Conservation (phyloP, 345 rosid genomes). For the Luvunga scandens region DNA sequence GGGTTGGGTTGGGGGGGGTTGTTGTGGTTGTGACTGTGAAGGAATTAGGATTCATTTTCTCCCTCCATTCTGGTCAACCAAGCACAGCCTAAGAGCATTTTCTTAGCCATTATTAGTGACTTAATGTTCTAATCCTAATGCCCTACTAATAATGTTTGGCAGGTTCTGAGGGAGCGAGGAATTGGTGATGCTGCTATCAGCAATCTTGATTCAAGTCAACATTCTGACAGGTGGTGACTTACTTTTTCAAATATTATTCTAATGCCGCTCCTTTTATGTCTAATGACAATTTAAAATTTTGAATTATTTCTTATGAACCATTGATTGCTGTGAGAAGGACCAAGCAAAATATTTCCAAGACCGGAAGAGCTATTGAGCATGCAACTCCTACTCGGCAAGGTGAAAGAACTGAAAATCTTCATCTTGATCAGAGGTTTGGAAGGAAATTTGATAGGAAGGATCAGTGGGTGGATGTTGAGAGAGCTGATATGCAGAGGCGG, state of each 20-base stretch:
- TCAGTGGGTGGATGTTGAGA: slow-evolving; percentile 35
- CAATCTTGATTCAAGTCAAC: slow-evolving; percentile 40
- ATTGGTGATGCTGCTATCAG: slow-evolving; percentile 41
- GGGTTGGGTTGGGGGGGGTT: no score
- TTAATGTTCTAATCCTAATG: background rate
- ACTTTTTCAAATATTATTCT: background rate
- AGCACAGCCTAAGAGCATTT: background rate
- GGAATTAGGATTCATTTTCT: no score
- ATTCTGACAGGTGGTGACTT: slow-evolving; percentile 48
- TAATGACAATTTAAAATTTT: background rate
- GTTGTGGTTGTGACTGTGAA: no score
- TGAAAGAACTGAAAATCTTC: slow-evolving; percentile 39
- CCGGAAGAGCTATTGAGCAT: slow-evolving; percentile 46
- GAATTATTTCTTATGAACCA: background rate
- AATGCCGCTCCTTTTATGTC: background rate
- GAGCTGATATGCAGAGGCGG: slow-evolving; percentile 52
- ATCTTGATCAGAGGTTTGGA: slow-evolving; percentile 43
- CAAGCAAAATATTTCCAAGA: slow-evolving; percentile 34
- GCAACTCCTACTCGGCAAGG: slow-evolving; percentile 24
- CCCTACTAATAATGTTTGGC: slow-evolving; percentile 12
- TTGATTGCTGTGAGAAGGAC: slow-evolving; percentile 34
- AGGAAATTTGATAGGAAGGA: slow-evolving; percentile 57
- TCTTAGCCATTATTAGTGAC: background rate
- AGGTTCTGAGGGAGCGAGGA: slow-evolving; percentile 80
- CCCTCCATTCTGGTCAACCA: no score